These are phyloP conservation scores for Chloranthus sessilifolius DNA, from an alignment of 164 flowering plant genomes.

Conservation along the genomic window DNA sequence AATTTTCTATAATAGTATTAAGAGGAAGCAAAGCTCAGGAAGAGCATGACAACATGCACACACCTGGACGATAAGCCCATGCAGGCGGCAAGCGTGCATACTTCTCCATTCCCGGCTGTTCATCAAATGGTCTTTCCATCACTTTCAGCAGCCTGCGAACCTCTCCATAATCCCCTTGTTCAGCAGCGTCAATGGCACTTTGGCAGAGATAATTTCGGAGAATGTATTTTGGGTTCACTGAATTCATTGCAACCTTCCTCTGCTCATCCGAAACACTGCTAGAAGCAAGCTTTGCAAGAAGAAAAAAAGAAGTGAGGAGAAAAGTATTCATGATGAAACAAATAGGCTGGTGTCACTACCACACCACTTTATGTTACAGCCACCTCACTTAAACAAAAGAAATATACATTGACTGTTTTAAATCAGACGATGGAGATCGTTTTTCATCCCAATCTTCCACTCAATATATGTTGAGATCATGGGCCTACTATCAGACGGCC, in stretches of 20 bases:
- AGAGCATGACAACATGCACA: constrained; percentile 99
- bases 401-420: too few species aligned
- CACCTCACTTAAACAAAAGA: too few species aligned
- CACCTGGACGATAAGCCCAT: constrained; percentile 99
- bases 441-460: too few species aligned
- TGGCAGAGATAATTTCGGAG: constrained; percentile 95
- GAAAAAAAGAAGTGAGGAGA: not conserved
- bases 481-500: too few species aligned
- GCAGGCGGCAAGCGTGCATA: constrained; percentile 99
- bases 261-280: constrained; percentile 72
- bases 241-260: constrained; percentile 78
- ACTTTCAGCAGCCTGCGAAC: constrained; percentile 71
- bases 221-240: constrained; percentile 82
- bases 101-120: constrained; percentile 96
- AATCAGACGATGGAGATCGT: too few species aligned
- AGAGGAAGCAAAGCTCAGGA: constrained; percentile 38
- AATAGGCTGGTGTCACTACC: too few species aligned
- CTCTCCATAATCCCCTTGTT: constrained; percentile 78
- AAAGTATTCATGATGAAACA: not conserved
- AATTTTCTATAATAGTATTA: not conserved
- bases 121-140: constrained; percentile 86
- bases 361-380: too few species aligned
- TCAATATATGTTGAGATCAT: too few species aligned
- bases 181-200: constrained; percentile 94
- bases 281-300: constrained; percentile 36